phyloP scores from a whole-genome alignment of 2,329 filamentous ascomycete species.

The Coleophoma eucalyptorum region DNA sequence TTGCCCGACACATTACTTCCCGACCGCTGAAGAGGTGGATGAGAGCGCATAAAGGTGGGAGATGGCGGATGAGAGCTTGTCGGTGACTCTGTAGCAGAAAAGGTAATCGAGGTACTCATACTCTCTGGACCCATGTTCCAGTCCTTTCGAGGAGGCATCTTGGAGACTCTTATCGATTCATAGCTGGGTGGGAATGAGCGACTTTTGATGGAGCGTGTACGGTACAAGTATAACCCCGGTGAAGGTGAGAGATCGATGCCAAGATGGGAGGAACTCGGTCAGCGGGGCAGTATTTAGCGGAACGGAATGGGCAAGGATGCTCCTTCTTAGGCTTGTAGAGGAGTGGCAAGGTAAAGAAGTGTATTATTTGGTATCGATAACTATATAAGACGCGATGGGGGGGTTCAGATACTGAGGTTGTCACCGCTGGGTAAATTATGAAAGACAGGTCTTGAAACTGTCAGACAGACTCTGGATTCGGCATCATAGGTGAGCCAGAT shows the following conservation, averaged over 20 bases:
- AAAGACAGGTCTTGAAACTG: too few species aligned
- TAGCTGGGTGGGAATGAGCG: background rate
- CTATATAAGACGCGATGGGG: too few species aligned
- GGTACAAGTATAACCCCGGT: too few species aligned
- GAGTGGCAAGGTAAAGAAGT: too few species aligned
- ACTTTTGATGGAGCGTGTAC: too few species aligned
- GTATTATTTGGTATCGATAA: too few species aligned
- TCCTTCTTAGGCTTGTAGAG: too few species aligned
- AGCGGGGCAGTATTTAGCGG: background rate
- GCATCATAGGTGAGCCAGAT: too few species aligned
- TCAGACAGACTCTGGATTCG: too few species aligned
- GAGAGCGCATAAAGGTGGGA: slow-evolving; percentile 5
- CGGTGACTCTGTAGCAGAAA: slow-evolving; percentile 10
- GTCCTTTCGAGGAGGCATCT: slow-evolving; percentile 6
- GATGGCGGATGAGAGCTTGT: slow-evolving; percentile 17
- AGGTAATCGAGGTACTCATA: background rate
- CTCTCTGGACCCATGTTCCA: slow-evolving; percentile 6
- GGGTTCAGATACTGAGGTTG: too few species aligned
- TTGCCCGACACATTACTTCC: slow-evolving; percentile 13
- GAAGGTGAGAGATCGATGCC: too few species aligned
- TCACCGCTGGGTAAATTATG: too few species aligned
- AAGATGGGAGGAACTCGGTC: background rate
- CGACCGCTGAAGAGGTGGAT: slow-evolving; percentile 8
- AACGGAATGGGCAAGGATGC: background rate
- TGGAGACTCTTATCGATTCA: background rate